Evolutionary conservation across 23 red algal genomes (phyloP), one percentile per base, ranked within the genome.

Genomic region (Pyropia yezoensis): DNA sequence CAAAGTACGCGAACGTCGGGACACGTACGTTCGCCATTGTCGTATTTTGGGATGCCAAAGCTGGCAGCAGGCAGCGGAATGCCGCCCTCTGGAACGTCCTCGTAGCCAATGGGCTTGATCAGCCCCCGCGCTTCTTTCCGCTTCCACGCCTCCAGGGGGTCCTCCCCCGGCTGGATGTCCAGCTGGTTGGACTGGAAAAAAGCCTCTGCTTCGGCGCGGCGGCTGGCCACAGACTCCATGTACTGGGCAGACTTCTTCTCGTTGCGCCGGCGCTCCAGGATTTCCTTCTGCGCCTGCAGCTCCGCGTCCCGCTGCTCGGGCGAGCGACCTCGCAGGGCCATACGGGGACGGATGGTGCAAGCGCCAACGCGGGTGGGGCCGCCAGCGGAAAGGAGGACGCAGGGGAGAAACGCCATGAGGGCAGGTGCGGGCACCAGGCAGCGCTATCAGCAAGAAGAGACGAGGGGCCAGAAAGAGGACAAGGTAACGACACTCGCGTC

Each of bases 21-120:
- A 47, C 39, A 13, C 39, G 11, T 47, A 20, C 65, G 87, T n/a
- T 63, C 87, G 13, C 87, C 87, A 47, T 75, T 65, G 59, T 91
- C 87, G 50, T 83, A 91, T 50, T 81, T 74, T 25, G 87, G 87
- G 21, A 91, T 91, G 2, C 87, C 87, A 73, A 91, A 91, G 63
- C 70, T 77, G 16, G 87, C 77, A 70, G 75, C 76, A 1, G 87
- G 87, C 47, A 91, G 67, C 14, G 78, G 77, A 23, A 91, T 91
- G 19, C 55, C 55, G 49, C 77, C 57, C 61, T 91, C 78, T 13
- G 75, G 70, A 18, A 63, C 70, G 45, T 91, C 87, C 9, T 69
- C 69, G 78, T 91, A 91, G 16, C 75, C 75, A 2, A 71, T 62
- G 61, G 71, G 71, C 59, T 91, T 79, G 49, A 80, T 82, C 27